Evolutionary conservation across 2,329 filamentous ascomycete genomes (phyloP).

Genomic region (Aotearoamyces nothofagi): DNA sequence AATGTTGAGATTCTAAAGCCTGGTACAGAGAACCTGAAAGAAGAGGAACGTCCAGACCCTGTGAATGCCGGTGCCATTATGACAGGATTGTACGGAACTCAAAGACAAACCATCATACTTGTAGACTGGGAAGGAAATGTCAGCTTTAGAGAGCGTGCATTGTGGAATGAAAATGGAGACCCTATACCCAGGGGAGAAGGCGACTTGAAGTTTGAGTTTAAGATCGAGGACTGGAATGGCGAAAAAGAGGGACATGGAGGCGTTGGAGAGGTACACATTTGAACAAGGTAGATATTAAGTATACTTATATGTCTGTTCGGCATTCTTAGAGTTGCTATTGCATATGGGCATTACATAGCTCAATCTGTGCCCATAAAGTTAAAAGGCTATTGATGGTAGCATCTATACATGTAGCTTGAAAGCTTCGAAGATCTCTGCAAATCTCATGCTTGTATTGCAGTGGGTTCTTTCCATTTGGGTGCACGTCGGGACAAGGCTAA

Average conservation of each 20-base stretch:
- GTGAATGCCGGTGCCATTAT: no score
- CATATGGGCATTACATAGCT: no score
- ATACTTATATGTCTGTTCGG: no score
- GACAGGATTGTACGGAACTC: conserved; percentile 48
- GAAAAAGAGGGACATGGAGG: conserved; percentile 12
- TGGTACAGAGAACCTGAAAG: conserved; percentile 15
- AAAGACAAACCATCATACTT: conserved; percentile 46
- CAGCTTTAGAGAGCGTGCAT: conserved; percentile 39
- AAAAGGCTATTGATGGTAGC: no score
- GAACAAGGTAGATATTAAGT: not conserved
- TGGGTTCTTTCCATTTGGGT: no score
- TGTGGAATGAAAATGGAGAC: conserved; percentile 44
- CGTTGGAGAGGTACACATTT: not conserved
- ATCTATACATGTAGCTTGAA: no score
- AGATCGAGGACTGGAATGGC: conserved; percentile 31
- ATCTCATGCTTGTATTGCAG: no score
- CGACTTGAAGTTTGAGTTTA: conserved; percentile 39
- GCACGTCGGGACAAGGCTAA: no score
- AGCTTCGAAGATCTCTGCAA: no score
- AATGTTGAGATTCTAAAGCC: conserved; percentile 19
- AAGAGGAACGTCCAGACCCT: conserved; percentile 21
- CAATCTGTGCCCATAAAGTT: no score
- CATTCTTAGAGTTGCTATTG: no score
- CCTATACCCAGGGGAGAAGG: conserved; percentile 35
- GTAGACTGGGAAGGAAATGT: conserved; percentile 49